Evolutionary conservation across 1,284 basidiomycete genomes (phyloP), one percentile per base, ranked within the genome.

Genomic region (Lentinus polychrous): DNA sequence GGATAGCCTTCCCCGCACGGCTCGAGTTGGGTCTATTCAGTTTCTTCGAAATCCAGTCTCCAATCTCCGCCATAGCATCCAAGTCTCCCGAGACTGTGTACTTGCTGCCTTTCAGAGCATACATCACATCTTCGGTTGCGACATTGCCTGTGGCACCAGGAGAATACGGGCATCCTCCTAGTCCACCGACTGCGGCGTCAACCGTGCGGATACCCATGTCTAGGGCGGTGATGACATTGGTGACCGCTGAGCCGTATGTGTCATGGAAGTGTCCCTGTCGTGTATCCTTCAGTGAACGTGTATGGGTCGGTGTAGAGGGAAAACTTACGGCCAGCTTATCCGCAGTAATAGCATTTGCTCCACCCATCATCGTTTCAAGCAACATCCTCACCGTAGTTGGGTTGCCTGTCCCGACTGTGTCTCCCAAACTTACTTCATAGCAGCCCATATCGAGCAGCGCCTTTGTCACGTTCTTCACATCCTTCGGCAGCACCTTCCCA

Each of bases 81-180:
- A 94, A 67, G 11, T 70, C 65, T 0, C 81, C 79, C 0, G 74
- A 76, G 0, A 91, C 83, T 12, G 75, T 66, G 66, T 89, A 94
- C 1, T 74, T 75, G 5, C 83, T 82, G 20, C 74, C 79, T 43
- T 83, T 79, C 4, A 97, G 74, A 0, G 89, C 87, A 57, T 95
- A 93, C 2, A 96, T 73, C 0, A 95, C 81, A 57, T 94, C 91
- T 61, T 95, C 93, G 0, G 91, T 94, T 0, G 90, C 85, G 22
- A 94, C 88, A 58, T 94, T 94, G n/a, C 92, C 92, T 0, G 90
- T 94, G 3, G 93, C 92, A 1, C 94, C 94, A 0, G 94, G 94
- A 0, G 92, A 93, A 67, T 94, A 98, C 1, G 94, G 94, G 60
- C 94, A 97, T 11, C 94, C 93, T 1, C 94, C 94, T 0, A 97